Evolutionary conservation across 2,329 filamentous ascomycete genomes (phyloP).

Genomic region (Calycina herbarum): DNA sequence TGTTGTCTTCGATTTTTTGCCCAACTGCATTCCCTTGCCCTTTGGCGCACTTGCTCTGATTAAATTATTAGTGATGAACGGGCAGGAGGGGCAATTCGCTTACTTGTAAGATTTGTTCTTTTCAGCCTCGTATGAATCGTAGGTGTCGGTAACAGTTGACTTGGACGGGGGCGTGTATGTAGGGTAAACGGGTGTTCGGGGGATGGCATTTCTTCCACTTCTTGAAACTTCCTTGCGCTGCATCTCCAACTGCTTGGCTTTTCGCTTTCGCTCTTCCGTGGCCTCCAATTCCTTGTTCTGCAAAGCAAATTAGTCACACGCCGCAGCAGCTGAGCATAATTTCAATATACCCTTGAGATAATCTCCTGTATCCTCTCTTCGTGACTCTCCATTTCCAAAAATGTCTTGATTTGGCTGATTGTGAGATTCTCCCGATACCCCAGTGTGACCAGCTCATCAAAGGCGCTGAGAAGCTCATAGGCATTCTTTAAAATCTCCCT

Average conservation of each 20-base stretch:
- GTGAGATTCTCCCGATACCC: slow-evolving; percentile 97
- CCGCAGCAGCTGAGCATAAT: neutral
- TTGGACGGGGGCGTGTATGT: slow-evolving; percentile 82
- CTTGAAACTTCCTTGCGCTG: slow-evolving; percentile 95
- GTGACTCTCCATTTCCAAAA: slow-evolving; percentile 98
- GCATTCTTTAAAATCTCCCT: slow-evolving; percentile 92
- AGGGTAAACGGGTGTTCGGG: slow-evolving; percentile 80
- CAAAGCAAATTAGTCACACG: slow-evolving; percentile 29
- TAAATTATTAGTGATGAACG: slow-evolving; percentile 31
- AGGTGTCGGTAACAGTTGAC: slow-evolving; percentile 74
- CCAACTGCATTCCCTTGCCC: slow-evolving; percentile 98
- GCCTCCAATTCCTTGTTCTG: slow-evolving; percentile 99
- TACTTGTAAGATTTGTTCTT: slow-evolving; percentile 93
- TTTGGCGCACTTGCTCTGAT: slow-evolving; percentile 64
- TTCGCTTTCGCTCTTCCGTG: slow-evolving; percentile 95
- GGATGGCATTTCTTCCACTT: slow-evolving; percentile 63
- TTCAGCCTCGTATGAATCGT: slow-evolving; percentile 93
- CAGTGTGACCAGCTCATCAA: slow-evolving; percentile 93
- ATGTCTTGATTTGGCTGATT: slow-evolving; percentile 96
- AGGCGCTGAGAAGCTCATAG: slow-evolving; percentile 93
- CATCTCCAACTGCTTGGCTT: slow-evolving; percentile 98
- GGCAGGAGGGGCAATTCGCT: slow-evolving; percentile 33
- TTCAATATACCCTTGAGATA: slow-evolving; percentile 70
- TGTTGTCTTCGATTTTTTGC: slow-evolving; percentile 97
- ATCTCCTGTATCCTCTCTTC: slow-evolving; percentile 99